phyloP scores from a whole-genome alignment of 148 eudicot genomes.

The Rhododendron griersonianum region DNA sequence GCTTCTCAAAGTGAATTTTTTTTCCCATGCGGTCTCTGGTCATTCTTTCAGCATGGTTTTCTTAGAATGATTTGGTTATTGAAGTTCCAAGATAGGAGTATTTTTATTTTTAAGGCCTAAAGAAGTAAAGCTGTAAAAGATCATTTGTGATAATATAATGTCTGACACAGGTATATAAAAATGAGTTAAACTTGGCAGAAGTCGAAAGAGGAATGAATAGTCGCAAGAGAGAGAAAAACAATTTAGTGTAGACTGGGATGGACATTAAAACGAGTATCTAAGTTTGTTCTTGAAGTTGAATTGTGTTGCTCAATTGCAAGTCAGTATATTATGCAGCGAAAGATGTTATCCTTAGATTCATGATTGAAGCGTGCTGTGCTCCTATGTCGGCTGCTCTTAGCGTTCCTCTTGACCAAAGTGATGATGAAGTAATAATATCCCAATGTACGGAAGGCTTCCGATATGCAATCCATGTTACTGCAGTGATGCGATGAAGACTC shows the following conservation, averaged over 20 bases:
- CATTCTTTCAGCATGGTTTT: neutral
- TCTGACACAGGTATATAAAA: neutral
- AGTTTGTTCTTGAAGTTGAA: constrained; percentile 15
- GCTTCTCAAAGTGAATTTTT: neutral
- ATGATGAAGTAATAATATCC: constrained; percentile 65
- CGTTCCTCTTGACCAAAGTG: constrained; percentile 98
- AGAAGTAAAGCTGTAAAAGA: neutral
- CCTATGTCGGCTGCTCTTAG: constrained; percentile 99
- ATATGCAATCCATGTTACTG: constrained; percentile 88
- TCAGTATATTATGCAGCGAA: constrained; percentile 98
- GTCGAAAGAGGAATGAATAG: neutral
- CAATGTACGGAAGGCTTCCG: constrained; percentile 90
- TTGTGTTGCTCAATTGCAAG: constrained; percentile 52
- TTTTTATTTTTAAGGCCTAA: neutral
- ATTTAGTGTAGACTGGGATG: neutral
- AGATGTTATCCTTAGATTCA: constrained; percentile 89
- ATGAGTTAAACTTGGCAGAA: neutral
- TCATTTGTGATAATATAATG: neutral
- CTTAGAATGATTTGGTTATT: neutral
- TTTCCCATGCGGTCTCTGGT: neutral
- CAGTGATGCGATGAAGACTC: constrained; percentile 99
- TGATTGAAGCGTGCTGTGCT: constrained; percentile 98
- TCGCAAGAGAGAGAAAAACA: neutral
- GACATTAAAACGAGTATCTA: neutral
- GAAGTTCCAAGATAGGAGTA: neutral